Evolutionary conservation across 1,284 basidiomycete species (phyloP), one percentile per base, ranked within the genome.

Genomic region (Naganishia sp.): DNA sequence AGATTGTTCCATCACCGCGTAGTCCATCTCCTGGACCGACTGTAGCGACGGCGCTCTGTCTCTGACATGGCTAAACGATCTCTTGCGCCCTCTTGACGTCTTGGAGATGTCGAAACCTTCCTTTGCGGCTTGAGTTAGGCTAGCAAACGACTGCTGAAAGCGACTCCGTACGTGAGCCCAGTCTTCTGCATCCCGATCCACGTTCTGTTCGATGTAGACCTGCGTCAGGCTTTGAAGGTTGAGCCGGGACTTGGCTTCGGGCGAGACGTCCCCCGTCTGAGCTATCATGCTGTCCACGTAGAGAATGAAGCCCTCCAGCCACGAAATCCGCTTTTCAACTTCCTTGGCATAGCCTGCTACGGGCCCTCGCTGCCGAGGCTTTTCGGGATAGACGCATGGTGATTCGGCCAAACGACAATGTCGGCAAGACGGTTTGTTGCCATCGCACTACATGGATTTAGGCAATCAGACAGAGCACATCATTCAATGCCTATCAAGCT

Each of bases 271-370:
- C 45, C 44, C 64, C 2, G 21, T 18, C 23, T 63, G 61, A 10
- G 28, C 25, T 46, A 64, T 42, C 28, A 13, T 28, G 16, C 45
- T 33, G 18, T 53, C 42, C 6, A 66, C 44, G 16, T 54, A 66
- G 6, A 57, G 46, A 7, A 66, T 60, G 55, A 66, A 66, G 2
- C 50, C 56, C 54, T 66, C 64, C 21, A 66, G 50, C 56, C 56
- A 54, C 11, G 55, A 43, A 18, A 59, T 48, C 39, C 64, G 48
- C 21, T 60, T 59, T 39, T 57, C 64, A 21, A 66, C 21, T 21
- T 59, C 48, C 18, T 57, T 55, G 10, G 57, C 44, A 46, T 66
- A 66, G 5, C 64, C 64, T 25, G 64, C 55, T 31, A 59, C 55
- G 2, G 64, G 64, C 45, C 64, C 64, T 52, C 64, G 23, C 25